Percentiles rank a stretch among this genome's conserved stretches.
Evolutionary conservation across 2,329 filamentous ascomycete species (phyloP).

Genomic region (Keithomyces neogunnii): DNA sequence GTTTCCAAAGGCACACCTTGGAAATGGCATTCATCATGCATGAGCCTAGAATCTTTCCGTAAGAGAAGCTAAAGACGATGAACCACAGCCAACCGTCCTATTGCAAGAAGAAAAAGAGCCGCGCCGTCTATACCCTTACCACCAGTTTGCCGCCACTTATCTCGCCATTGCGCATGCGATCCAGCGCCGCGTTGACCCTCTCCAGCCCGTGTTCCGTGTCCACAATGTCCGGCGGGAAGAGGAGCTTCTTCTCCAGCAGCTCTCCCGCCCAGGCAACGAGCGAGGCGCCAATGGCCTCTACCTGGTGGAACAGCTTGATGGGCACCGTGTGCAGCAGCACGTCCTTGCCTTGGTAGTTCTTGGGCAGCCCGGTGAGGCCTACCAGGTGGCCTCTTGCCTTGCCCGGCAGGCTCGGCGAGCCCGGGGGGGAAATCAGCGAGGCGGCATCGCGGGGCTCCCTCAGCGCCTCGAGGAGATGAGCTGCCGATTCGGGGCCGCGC

Average conservation of each 20-base stretch:
- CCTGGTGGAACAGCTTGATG: slow-evolving; percentile 68
- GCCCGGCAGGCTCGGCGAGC: slow-evolving; percentile 23
- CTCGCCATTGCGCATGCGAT: slow-evolving; percentile 55
- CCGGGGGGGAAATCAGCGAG: slow-evolving; percentile 25
- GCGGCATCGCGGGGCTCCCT: slow-evolving; percentile 15
- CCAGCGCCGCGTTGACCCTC: slow-evolving; percentile 59
- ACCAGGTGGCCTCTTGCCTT: slow-evolving; percentile 46
- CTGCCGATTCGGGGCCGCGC: slow-evolving; percentile 54
- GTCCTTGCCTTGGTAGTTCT: slow-evolving; percentile 34
- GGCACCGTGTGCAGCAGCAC: slow-evolving; percentile 57
- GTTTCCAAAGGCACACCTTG: no score
- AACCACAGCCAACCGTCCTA: background rate
- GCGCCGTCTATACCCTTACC: slow-evolving; percentile 26
- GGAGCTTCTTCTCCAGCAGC: slow-evolving; percentile 43
- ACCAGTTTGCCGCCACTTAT: slow-evolving; percentile 63
- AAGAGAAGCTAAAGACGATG: no score
- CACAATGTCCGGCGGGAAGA: slow-evolving; percentile 58
- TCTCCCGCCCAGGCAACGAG: slow-evolving; percentile 60
- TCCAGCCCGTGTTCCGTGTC: slow-evolving; percentile 54
- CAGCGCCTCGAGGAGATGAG: slow-evolving; percentile 46
- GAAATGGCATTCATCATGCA: no score
- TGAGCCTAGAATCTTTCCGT: no score
- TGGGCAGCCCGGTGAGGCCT: slow-evolving; percentile 60
- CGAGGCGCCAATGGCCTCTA: slow-evolving; percentile 52
- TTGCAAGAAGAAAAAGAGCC: background rate